These are phyloP conservation scores for Linnemannia elongata DNA, from an alignment of 192 early-diverging fungal species.

Conservation along the genomic window DNA sequence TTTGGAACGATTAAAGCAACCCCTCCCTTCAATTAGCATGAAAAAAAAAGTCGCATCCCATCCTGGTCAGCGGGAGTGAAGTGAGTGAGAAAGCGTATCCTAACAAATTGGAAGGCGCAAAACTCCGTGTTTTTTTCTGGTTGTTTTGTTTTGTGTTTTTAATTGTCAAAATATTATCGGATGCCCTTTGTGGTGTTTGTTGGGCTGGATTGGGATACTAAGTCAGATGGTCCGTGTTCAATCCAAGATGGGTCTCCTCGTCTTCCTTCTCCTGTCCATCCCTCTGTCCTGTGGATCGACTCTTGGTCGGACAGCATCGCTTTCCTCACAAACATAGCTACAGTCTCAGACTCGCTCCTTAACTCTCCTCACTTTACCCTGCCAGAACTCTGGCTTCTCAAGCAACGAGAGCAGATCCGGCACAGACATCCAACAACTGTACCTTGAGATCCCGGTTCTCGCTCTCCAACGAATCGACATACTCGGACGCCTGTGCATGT, in stretches of 20 bases:
- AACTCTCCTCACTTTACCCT: neutral
- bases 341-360: neutral
- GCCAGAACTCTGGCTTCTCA: neutral
- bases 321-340: neutral
- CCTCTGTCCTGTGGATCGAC: neutral
- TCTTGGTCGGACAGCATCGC: neutral
- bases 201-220: neutral
- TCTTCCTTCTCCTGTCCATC: neutral
- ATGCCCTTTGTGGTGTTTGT: neutral
- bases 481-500: conserved; percentile 49
- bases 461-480: conserved; percentile 44
- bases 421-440: conserved; percentile 33
- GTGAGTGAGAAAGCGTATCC: neutral
- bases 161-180: neutral
- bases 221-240: neutral
- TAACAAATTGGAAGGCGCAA: neutral
- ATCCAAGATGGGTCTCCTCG: neutral
- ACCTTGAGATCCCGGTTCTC: conserved; percentile 47
- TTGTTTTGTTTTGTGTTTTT: neutral
- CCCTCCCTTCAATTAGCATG: neutral
- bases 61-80: neutral
- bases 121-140: neutral
- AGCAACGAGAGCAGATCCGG: conserved; percentile 1
- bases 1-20: conserved; percentile 3
- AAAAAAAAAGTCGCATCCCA: neutral